These are phyloP conservation scores for Huntiella omanensis DNA, from an alignment of 2,329 filamentous ascomycete genomes.

Conservation along the genomic window DNA sequence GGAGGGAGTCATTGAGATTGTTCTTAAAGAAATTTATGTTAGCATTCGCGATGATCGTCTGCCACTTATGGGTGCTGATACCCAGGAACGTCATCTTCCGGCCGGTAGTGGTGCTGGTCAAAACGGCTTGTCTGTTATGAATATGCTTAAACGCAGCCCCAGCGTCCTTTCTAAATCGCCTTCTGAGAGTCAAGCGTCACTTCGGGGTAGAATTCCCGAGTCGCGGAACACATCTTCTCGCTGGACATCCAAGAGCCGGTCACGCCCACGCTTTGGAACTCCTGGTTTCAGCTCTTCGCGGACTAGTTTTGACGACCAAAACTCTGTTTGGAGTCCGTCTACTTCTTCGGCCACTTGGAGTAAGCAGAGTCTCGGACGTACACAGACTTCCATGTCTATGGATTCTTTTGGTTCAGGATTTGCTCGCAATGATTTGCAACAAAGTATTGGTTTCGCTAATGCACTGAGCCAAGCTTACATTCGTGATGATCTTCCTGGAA, in stretches of 20 bases:
- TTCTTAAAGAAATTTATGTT: slow-evolving; percentile 77
- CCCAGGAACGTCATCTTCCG: slow-evolving; percentile 23
- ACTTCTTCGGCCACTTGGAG: slow-evolving; percentile 87
- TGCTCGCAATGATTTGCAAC: slow-evolving; percentile 68
- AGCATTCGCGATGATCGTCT: slow-evolving; percentile 79
- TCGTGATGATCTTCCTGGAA: slow-evolving; percentile 47
- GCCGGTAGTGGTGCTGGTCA: slow-evolving; percentile 6
- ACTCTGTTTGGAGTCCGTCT: slow-evolving; percentile 74
- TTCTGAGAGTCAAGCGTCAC: slow-evolving; percentile 56
- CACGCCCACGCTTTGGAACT: slow-evolving; percentile 52
- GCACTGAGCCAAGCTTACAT: slow-evolving; percentile 93
- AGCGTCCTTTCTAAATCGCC: slow-evolving; percentile 86
- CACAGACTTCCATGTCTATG: slow-evolving; percentile 77
- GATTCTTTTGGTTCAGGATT: slow-evolving; percentile 70
- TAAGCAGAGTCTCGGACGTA: slow-evolving; percentile 79
- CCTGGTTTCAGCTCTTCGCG: slow-evolving; percentile 78
- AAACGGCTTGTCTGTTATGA: slow-evolving; percentile 53
- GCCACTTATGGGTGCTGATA: slow-evolving; percentile 56
- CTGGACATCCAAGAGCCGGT: slow-evolving; percentile 75
- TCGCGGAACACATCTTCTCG: slow-evolving; percentile 37
- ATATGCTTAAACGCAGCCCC: slow-evolving; percentile 65
- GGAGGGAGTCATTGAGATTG: slow-evolving; percentile 77
- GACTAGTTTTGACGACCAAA: slow-evolving; percentile 82
- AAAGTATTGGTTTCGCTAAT: slow-evolving; percentile 94
- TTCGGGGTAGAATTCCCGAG: slow-evolving; percentile 53